A percentile compares a stretch with the other conserved stretches of the same genome.
These are phyloP conservation scores for Scheffersomyces spartinae DNA, from an alignment of 805 yeast species.

Conservation along the genomic window DNA sequence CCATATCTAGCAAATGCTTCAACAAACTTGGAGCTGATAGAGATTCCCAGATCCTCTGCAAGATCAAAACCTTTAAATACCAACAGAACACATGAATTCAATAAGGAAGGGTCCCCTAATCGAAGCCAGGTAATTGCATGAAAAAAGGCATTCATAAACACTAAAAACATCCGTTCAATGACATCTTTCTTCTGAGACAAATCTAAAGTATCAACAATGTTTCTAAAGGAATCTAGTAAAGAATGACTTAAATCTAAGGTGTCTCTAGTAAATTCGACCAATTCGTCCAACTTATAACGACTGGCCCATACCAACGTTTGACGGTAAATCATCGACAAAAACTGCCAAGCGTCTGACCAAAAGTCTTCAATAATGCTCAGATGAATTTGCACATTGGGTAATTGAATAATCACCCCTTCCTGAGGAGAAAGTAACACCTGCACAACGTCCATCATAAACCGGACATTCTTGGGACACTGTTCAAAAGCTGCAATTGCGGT, in stretches of 20 bases:
- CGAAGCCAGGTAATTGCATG: constrained; percentile 72
- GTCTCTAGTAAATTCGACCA: constrained; percentile 79
- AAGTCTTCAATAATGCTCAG: constrained; percentile 17
- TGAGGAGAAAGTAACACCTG: constrained; percentile 55
- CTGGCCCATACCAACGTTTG: constrained; percentile 71
- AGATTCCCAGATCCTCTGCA: constrained; percentile 42
- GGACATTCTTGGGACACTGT: constrained; percentile 65
- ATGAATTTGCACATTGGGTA: constrained; percentile 4
- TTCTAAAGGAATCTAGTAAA: constrained; percentile 53
- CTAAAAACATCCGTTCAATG: constrained; percentile 26
- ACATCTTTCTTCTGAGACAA: constrained; percentile 4
- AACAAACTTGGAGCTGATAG: constrained; percentile 41
- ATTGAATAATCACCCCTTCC: constrained; percentile 35
- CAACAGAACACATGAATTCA: constrained; percentile 61
- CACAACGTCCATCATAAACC: constrained; percentile 64
- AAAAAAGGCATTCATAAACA: constrained; percentile 50
- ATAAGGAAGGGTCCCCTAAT: constrained; percentile 65
- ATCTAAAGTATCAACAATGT: constrained; percentile 18
- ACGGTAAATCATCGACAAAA: constrained; percentile 55
- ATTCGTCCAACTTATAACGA: constrained; percentile 38
- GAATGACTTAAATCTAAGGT: constrained; percentile 67
- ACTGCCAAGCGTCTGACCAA: constrained; percentile 69
- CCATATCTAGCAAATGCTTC: constrained; percentile 53
- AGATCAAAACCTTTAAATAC: constrained; percentile 57
- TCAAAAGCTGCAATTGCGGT: constrained; percentile 43